A percentile compares a stretch with the other conserved stretches of the same genome.
Evolutionary conservation across 1,139 yeast genomes (phyloP).

Genomic region (Scheffersomyces stambukii): DNA sequence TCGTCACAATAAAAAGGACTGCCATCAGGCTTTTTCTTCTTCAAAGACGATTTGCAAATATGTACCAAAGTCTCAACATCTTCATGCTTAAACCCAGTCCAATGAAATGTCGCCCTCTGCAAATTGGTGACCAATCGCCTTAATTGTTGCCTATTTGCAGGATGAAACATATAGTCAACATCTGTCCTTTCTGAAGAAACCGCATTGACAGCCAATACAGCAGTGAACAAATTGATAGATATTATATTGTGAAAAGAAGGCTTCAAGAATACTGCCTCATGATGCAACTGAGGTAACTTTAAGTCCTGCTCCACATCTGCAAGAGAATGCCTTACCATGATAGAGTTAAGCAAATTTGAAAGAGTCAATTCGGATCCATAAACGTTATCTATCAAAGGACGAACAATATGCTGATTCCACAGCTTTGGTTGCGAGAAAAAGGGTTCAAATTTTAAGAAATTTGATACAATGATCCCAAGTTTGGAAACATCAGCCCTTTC

Average conservation of each 20-base stretch:
- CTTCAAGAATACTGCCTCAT: constrained; percentile 50
- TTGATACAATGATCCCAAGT: constrained; percentile 49
- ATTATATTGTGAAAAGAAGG: constrained; percentile 62
- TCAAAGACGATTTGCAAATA: constrained; percentile 45
- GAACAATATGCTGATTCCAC: constrained; percentile 46
- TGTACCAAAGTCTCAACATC: constrained; percentile 50
- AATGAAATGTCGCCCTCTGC: constrained; percentile 65
- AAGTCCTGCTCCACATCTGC: constrained; percentile 52
- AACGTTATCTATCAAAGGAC: constrained; percentile 38
- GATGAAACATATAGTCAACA: constrained; percentile 68
- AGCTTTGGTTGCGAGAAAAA: constrained; percentile 43
- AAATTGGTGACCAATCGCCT: constrained; percentile 55
- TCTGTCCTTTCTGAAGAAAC: constrained; percentile 67
- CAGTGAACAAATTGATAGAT: constrained; percentile 58
- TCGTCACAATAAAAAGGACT: constrained; percentile 28
- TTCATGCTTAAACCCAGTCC: constrained; percentile 65
- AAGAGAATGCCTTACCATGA: constrained; percentile 54
- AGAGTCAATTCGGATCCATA: constrained; percentile 42
- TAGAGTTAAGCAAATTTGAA: constrained; percentile 34
- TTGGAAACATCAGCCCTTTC: constrained; percentile 48
- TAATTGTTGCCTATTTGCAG: constrained; percentile 49
- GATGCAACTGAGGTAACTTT: constrained; percentile 54
- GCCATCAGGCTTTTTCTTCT: constrained; percentile 31
- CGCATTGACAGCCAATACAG: constrained; percentile 69
- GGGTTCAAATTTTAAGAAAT: constrained; percentile 58